Evolutionary conservation across 1,284 basidiomycete genomes (phyloP), one percentile per base, ranked within the genome.

Genomic region (Earliella scabrosa): DNA sequence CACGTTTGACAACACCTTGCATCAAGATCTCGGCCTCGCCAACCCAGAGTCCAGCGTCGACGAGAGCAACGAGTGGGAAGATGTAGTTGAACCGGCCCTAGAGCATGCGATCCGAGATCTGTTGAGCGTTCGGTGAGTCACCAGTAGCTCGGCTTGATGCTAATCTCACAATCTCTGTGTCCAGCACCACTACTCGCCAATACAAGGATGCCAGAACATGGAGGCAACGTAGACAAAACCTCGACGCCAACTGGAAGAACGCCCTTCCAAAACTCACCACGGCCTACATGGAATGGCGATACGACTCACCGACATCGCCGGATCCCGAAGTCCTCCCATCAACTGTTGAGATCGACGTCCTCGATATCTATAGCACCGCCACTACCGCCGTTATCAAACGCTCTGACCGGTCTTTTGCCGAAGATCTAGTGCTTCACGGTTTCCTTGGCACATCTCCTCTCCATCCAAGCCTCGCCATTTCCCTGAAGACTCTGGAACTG

Each of bases 401-500:
- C 7, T 31, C 29, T 31, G 29, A 31, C 29, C 6, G 13, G 13
- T 31, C 29, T 31, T 31, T 31, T 16, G 6, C 34, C 4, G 38
- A 49, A 31, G 60, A 56, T 4, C 43, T 65, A 10, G 38, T 56
- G 5, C 36, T 9, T 4, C 31, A 47, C 50, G 62, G 60, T 2
- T 58, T 48, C 45, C 50, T 66, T 4, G 41, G 46, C 16, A 56
- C 16, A 9, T 11, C 52, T 11, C 60, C 58, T 2, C 13, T 55
- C 14, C 13, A 38, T 5, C 71, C 71, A 2, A 54, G 61, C 8
- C 14, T 69, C 24, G 68, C 71, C 1, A 52, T 75, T 10, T 69
- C 68, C 2, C 16, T 75, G 18, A 53, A 58, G 14, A 74, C 70
- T 0, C 59, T 76, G 2, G 68, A 75, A 36, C 57, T 73, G 3